A percentile compares a stretch with the other conserved stretches of the same genome.
Conservation (phyloP, 1,284 basidiomycete genomes). For the Golubevia pallescens region DNA sequence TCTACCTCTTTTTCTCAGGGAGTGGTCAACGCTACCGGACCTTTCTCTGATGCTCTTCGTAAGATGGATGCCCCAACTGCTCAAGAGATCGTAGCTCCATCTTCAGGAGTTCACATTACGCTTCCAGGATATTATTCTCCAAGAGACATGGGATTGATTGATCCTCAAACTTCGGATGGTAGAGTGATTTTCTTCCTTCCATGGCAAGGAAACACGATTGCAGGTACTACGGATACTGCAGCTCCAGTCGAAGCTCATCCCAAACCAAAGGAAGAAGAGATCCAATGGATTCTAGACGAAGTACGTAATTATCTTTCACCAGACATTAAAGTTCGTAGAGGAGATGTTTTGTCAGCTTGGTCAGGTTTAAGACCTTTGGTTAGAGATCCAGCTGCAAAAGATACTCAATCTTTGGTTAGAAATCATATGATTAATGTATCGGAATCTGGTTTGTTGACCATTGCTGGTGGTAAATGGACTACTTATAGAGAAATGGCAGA, state of each 20-base stretch:
- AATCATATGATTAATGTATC: slow-evolving; percentile 92
- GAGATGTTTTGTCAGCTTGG: slow-evolving; percentile 98
- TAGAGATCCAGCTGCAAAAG: slow-evolving; percentile 78
- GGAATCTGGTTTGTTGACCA: slow-evolving; percentile 83
- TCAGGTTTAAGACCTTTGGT: slow-evolving; percentile 88
- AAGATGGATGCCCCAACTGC: slow-evolving; percentile 82
- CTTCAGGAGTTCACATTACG: slow-evolving; percentile 93
- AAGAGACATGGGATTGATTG: slow-evolving; percentile 90
- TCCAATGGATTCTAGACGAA: slow-evolving; percentile 94
- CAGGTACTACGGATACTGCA: slow-evolving; percentile 92
- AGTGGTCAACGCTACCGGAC: slow-evolving; percentile 94
- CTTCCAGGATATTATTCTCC: slow-evolving; percentile 97
- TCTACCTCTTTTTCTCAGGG: slow-evolving; percentile 68
- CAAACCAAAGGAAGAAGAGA: slow-evolving; percentile 86
- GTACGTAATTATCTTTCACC: slow-evolving; percentile 84
- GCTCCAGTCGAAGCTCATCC: slow-evolving; percentile 80
- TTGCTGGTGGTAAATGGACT: slow-evolving; percentile 99
- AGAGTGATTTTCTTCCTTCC: slow-evolving; percentile 98
- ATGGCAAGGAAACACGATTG: slow-evolving; percentile 97
- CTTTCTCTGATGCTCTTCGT: slow-evolving; percentile 86
- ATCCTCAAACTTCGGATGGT: slow-evolving; percentile 93
- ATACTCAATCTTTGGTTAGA: slow-evolving; percentile 86
- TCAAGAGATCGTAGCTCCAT: slow-evolving; percentile 87
- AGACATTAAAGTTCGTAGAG: slow-evolving; percentile 90
- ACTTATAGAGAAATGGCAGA: slow-evolving; percentile 90